A percentile compares a stretch with the other conserved stretches of the same genome.
These are phyloP conservation scores for Fusarium continuum DNA, from an alignment of 2,329 filamentous ascomycete genomes.

Conservation along the genomic window DNA sequence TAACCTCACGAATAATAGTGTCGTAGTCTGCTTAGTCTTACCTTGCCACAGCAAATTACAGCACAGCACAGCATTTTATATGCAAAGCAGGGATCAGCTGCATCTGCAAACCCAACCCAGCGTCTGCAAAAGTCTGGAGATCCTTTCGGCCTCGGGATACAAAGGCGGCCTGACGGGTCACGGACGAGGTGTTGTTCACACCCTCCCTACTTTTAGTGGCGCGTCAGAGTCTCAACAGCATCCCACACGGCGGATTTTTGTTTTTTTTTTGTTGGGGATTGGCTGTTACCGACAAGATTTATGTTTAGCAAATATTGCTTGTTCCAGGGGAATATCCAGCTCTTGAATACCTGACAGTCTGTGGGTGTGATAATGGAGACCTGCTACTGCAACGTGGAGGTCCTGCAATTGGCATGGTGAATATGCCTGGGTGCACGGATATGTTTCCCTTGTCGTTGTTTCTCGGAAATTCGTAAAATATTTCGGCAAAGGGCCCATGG, in stretches of 20 bases:
- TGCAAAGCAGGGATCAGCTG: conserved; percentile 5
- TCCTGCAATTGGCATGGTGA: conserved; percentile 27
- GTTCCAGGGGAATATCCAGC: neutral
- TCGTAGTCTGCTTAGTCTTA: neutral
- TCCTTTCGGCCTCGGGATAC: conserved; percentile 33
- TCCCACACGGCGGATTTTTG: conserved; percentile 3
- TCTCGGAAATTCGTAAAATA: conserved; percentile 25
- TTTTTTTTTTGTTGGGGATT: conserved; percentile 31
- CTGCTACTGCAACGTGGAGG: neutral
- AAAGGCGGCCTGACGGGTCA: neutral
- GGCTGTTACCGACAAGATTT: neutral
- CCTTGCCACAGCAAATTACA: neutral
- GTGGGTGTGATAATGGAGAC: neutral
- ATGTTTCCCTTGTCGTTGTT: conserved; percentile 2
- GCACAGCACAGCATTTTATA: neutral
- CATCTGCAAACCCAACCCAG: conserved; percentile 26
- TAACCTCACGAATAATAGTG: neutral
- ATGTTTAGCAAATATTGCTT: neutral
- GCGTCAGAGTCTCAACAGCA: conserved; percentile 29
- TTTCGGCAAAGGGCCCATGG: conserved; percentile 7
- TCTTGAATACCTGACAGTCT: neutral
- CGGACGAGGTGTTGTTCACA: conserved; percentile 1
- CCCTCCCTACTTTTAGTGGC: conserved; percentile 3
- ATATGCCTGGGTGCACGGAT: conserved; percentile 17
- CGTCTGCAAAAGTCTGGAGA: conserved; percentile 7